Evolutionary conservation across 2,329 filamentous ascomycete species (phyloP).

Genomic region (Phyllosticta citrichinensis): DNA sequence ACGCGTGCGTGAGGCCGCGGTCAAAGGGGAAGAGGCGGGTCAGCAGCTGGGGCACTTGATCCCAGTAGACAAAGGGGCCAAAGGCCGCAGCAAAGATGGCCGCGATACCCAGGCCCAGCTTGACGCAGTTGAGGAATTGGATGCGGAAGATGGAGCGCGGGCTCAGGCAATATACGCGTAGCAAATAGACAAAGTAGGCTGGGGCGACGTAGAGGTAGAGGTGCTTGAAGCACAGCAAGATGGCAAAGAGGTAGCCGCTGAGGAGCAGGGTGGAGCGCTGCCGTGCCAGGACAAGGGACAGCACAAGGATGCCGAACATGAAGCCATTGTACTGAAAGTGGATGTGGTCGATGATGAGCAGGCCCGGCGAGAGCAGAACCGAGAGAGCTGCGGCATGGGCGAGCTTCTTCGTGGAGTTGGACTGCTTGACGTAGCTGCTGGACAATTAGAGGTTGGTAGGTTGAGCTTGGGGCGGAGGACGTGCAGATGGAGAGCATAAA

Average conservation of each 20-base stretch:
- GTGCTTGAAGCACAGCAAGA: slow-evolving; percentile 87
- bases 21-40: slow-evolving; percentile 88
- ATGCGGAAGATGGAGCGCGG: slow-evolving; percentile 66
- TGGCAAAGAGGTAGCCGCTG: slow-evolving; percentile 76
- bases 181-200: slow-evolving; percentile 87
- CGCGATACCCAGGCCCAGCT: slow-evolving; percentile 65
- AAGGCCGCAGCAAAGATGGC: slow-evolving; percentile 71
- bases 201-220: slow-evolving; percentile 95
- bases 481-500: slow-evolving; percentile 71
- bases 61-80: slow-evolving; percentile 74
- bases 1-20: slow-evolving; percentile 87
- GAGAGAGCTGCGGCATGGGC: slow-evolving; percentile 83
- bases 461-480: slow-evolving; percentile 14
- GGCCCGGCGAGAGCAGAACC: slow-evolving; percentile 79
- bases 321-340: slow-evolving; percentile 99
- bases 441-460: slow-evolving; percentile 12
- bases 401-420: slow-evolving; percentile 61
- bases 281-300: slow-evolving; percentile 76
- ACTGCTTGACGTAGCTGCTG: slow-evolving; percentile 62
- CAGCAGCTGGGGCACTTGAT: slow-evolving; percentile 74
- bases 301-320: slow-evolving; percentile 81
- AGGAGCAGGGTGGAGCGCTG: slow-evolving; percentile 62
- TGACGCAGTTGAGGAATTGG: slow-evolving; percentile 67
- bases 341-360: slow-evolving; percentile 95
- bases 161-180: slow-evolving; percentile 82